phyloP scores from a whole-genome alignment of 1,139 yeast genomes.

The Zygosaccharomyces sapae region DNA sequence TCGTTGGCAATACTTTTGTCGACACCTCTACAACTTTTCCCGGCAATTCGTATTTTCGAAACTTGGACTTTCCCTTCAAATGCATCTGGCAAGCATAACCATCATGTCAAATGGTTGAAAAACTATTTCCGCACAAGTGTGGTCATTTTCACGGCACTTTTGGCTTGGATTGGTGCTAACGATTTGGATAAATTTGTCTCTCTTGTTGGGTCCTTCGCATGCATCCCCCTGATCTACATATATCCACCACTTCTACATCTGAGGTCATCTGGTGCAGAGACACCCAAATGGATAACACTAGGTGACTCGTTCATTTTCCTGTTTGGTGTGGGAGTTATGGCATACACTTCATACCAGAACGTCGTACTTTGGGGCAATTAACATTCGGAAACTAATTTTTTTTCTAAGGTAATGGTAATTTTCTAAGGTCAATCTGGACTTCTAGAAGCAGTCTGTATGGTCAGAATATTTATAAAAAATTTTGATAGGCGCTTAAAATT shows the following conservation, averaged over 20 bases:
- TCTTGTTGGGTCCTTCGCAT: constrained; percentile 88
- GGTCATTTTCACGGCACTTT: constrained; percentile 62
- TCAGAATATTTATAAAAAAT: neutral
- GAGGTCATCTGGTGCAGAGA: constrained; percentile 34
- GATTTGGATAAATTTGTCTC: constrained; percentile 87
- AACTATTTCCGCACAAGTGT: constrained; percentile 63
- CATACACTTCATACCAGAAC: constrained; percentile 34
- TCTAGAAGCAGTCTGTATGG: too few relatives aligned
- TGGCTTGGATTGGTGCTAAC: constrained; percentile 67
- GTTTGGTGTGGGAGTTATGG: constrained; percentile 30
- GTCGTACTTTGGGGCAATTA: constrained; percentile 25
- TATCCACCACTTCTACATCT: constrained; percentile 88
- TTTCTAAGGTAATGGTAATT: neutral
- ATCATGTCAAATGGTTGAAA: constrained; percentile 75
- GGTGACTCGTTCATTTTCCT: constrained; percentile 23
- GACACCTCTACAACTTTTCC: constrained; percentile 89
- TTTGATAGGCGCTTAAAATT: neutral
- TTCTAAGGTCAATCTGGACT: neutral
- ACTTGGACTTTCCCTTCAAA: constrained; percentile 54
- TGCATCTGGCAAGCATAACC: constrained; percentile 66
- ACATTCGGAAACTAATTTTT: neutral
- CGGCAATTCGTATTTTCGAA: constrained; percentile 77
- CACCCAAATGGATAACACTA: constrained; percentile 6
- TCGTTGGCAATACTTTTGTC: constrained; percentile 83
- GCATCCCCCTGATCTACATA: constrained; percentile 89